Evolutionary conservation across 345 rosid genomes (phyloP), one percentile per base, ranked within the genome.

Genomic region (Ricinus communis): DNA sequence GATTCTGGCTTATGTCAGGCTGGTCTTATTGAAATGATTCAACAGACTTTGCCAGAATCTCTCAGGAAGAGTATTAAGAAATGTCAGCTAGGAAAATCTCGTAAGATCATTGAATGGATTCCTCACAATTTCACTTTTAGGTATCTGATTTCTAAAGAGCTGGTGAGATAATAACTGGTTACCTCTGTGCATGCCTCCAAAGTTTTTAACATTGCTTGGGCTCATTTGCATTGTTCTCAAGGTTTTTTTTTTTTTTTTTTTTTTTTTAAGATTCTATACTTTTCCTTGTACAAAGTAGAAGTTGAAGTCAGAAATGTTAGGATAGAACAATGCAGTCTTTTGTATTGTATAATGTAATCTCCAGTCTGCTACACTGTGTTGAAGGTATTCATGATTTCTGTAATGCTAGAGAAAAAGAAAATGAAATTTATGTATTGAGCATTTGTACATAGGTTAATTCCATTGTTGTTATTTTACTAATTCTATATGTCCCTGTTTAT

Each of bases 61-160:
- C 71, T 86, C 33, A 78, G 85, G 24, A 85, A 79, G 76, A 80
- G 80, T 68, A 68, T 87, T 7, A 83, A 79, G 80, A 86, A 83
- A 80, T 84, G 85, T 61, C 89, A 76, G 40, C 67, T 60, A 64
- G 85, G 86, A 65, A 95, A 89, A 82, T 61, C 90, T 21, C 85
- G 86, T 33, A 92, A 90, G 85, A 70, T 28, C 78, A 89, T 95
- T n/a, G 89, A 85, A 62, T 95, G 99, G 99, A 83, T 87, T 68
- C 96, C 97, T 25, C 91, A 90, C 82, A 90, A 85, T 79, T 92
- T 92, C 74, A 79, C 84, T 71, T 92, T 92, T 58, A 85, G 99
- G 60, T 95, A 92, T 85, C 83, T 95, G 72, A 86, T 95, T 67
- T 77, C 90, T n/a, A 92, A 85, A 81, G 97, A 90, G 74, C 79